These are phyloP conservation scores for Jaminaea rosea DNA, from an alignment of 1,284 basidiomycete genomes.

Conservation along the genomic window DNA sequence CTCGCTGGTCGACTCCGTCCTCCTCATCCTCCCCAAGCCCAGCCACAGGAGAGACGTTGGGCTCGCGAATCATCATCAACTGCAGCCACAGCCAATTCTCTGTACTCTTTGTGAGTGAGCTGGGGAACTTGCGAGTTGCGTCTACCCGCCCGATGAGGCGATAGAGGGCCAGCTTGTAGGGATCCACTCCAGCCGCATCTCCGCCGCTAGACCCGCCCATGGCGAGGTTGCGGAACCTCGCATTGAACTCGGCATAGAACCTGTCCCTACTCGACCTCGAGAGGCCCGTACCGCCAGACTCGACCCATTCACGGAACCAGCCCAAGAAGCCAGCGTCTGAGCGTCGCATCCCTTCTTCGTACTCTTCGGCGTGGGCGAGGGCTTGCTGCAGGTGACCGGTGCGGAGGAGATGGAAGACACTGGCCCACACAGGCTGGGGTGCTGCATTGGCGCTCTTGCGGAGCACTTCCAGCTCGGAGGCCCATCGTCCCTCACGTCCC, in stretches of 20 bases:
- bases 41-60: too few relatives aligned
- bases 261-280: constrained; percentile 58
- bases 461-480: constrained; percentile 33
- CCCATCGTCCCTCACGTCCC: constrained; percentile 34
- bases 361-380: constrained; percentile 58
- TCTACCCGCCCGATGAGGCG: constrained; percentile 91
- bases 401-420: constrained; percentile 79
- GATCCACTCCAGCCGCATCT: constrained; percentile 57
- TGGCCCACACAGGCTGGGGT: constrained; percentile 72
- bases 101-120: constrained; percentile 76
- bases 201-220: constrained; percentile 54
- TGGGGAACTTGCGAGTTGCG: constrained; percentile 67
- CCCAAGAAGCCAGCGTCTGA: constrained; percentile 57
- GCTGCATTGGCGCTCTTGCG: constrained; percentile 14
- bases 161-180: constrained; percentile 90
- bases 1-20: constrained; percentile 34
- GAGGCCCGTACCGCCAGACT: constrained; percentile 46
- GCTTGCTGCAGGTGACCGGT: constrained; percentile 76
- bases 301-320: constrained; percentile 77
- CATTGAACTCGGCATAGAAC: constrained; percentile 78
- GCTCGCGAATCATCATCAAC: constrained; percentile 61
- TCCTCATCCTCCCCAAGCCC: constrained; percentile 14
- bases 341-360: constrained; percentile 64
- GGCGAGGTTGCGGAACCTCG: constrained; percentile 57
- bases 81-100: constrained; percentile 99